Conservation (phyloP, 257 asterid species). For the Nicotiana obtusifolia region DNA sequence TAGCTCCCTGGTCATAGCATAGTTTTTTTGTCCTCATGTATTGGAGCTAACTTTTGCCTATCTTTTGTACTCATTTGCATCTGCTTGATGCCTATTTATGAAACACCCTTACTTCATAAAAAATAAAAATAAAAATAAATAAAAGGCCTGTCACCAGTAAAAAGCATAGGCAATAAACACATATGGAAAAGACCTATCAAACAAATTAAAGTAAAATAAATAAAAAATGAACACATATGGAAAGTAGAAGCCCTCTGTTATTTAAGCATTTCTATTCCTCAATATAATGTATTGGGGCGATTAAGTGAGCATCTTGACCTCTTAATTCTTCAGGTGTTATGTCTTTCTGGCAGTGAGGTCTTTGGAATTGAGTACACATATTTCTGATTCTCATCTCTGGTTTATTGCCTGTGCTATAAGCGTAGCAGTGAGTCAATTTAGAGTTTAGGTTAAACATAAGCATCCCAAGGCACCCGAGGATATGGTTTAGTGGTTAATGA, state of each 20-base stretch:
- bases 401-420: not conserved
- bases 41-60: no score
- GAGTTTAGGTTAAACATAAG: not conserved
- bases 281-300: not conserved
- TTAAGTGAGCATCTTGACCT: not conserved
- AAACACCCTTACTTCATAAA: no score
- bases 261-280: not conserved
- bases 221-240: not conserved
- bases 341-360: constrained; percentile 3
- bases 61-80: no score
- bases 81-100: no score
- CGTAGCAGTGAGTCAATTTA: not conserved
- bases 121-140: not conserved
- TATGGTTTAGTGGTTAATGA: no score
- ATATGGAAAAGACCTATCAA: no score
- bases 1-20: no score
- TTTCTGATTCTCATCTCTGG: not conserved
- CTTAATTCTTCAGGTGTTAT: not conserved
- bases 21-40: no score
- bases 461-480: no score
- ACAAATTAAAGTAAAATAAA: no score
- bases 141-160: not conserved
- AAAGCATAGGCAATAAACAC: not conserved
- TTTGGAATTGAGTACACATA: not conserved
- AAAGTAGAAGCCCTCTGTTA: not conserved